phyloP scores from a whole-genome alignment of 208 protist genomes.

The Herpetomonas samuelpessoai region DNA sequence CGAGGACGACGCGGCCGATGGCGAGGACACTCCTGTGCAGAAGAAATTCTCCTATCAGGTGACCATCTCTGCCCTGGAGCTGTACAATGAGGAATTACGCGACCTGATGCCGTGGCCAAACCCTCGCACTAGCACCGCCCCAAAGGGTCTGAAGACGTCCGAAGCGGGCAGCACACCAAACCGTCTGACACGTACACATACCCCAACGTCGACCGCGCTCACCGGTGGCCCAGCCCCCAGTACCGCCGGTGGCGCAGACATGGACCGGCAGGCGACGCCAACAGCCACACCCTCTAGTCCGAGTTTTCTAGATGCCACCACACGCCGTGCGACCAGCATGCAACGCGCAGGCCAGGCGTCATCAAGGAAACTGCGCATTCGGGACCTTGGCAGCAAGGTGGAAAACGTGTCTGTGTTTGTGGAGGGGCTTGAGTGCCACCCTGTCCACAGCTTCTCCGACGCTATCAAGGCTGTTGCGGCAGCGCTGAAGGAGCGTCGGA shows the following conservation, averaged over 20 bases:
- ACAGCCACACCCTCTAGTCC: background rate
- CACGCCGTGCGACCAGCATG: no score
- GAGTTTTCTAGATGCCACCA: no score
- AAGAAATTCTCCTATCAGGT: constrained; percentile 18
- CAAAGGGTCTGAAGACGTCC: background rate
- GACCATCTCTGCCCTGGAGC: constrained; percentile 56
- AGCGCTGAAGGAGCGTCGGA: constrained; percentile 41
- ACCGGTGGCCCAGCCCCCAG: background rate
- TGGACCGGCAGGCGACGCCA: background rate
- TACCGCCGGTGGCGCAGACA: background rate
- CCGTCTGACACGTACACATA: no score
- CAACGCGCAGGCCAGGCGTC: background rate
- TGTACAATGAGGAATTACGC: constrained; percentile 79
- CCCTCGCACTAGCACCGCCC: background rate
- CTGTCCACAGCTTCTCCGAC: constrained; percentile 25
- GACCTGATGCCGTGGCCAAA: constrained; percentile 45
- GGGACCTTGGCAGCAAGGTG: constrained; percentile 3
- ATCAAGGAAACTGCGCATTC: background rate
- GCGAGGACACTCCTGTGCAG: background rate
- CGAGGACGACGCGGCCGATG: background rate
- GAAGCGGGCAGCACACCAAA: no score
- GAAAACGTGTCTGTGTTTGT: constrained; percentile 30
- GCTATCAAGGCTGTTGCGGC: constrained; percentile 31
- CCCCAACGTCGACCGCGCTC: no score
- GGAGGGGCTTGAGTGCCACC: constrained; percentile 45